Evolutionary conservation across 2,329 filamentous ascomycete genomes (phyloP).

Genomic region (Ophiognomonia clavigignenti-juglandacearum): DNA sequence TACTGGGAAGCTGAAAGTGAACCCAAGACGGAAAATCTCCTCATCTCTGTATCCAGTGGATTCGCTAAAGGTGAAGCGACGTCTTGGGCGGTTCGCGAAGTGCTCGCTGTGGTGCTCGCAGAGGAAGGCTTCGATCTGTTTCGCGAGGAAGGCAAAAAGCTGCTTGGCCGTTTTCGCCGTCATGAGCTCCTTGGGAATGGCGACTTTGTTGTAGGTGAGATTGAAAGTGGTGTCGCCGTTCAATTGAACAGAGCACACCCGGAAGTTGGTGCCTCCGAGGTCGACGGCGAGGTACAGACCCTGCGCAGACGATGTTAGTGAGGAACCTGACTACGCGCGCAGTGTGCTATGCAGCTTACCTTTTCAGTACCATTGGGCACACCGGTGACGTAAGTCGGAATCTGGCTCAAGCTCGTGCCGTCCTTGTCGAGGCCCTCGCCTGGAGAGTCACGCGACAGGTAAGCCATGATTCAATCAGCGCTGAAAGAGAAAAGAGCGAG

Average conservation of each 20-base stretch:
- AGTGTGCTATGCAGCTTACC: slow-evolving; percentile 42
- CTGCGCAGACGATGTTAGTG: slow-evolving; percentile 36
- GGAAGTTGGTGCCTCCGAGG: slow-evolving; percentile 96
- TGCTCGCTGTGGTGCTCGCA: slow-evolving; percentile 83
- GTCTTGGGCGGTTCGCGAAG: slow-evolving; percentile 66
- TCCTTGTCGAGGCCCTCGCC: slow-evolving; percentile 77
- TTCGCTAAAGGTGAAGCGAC: slow-evolving; percentile 56
- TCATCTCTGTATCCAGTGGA: slow-evolving; percentile 61
- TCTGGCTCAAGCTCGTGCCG: slow-evolving; percentile 83
- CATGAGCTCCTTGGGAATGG: slow-evolving; percentile 89
- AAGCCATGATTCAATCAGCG: slow-evolving; percentile 9
- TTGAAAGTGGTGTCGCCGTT: slow-evolving; percentile 95
- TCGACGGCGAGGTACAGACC: slow-evolving; percentile 95
- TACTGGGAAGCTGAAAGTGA: slow-evolving; percentile 97
- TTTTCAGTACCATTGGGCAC: slow-evolving; percentile 98
- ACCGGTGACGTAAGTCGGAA: slow-evolving; percentile 92
- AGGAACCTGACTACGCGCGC: neutral
- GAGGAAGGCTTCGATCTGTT: slow-evolving; percentile 87
- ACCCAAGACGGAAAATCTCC: slow-evolving; percentile 88
- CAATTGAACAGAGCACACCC: slow-evolving; percentile 90
- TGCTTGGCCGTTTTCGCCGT: slow-evolving; percentile 78
- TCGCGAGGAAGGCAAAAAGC: slow-evolving; percentile 87
- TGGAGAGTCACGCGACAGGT: slow-evolving; percentile 35
- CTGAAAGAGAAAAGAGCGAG: neutral
- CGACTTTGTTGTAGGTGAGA: slow-evolving; percentile 86